Base-by-base conservation (phyloP, 2,329 filamentous ascomycete genomes). In the Orbilia javanica region DNA sequence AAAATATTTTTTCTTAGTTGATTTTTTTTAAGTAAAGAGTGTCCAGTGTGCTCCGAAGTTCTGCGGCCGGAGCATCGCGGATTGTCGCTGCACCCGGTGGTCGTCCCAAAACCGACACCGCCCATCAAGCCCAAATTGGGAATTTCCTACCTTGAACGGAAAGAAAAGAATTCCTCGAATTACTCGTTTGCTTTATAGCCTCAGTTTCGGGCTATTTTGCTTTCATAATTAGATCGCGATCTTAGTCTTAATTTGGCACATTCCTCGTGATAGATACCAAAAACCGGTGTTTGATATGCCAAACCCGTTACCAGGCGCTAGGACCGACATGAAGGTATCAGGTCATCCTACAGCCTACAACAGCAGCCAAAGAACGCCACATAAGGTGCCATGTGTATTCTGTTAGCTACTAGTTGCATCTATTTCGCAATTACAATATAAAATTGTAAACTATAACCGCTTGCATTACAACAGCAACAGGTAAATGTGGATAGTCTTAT, bases 111-210 rank as follows among this genome's bases (percentile, higher is more conserved):
- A 39, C 31, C 55, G 31, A 60, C 25, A 42, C 55, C 20, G 65
- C 31, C 48, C 50, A 60, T 25, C 55, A 57, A 39, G 31, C 18
- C 68, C 46, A 27, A 50, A 57, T 50, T 60, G 36, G 60, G 60
- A 60, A 60, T 66, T 57, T 52, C 69, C 69, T 66, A 48, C 50
- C 62, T 48, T 52, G 27, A 66, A 73, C 60, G 69, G 60, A 73
- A 73, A 73, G 27, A 52, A 66, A 36, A n/a, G 22, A 73, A 66
- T 65, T 66, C 60, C 62, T 66, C 6, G 62, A 48, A 57, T 71
- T 63, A 44, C 25, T 34, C 25, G 11, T 46, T 63, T n/a, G n/a
- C 20, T 46, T 29, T 63, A 42, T 48, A 64, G 11, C 42, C 25
- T 64, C 34, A 10, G 31, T 60, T 60, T 60, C 34, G 52, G 52